phyloP scores from a whole-genome alignment of 1,284 basidiomycete genomes.

The Malassezia caprae region DNA sequence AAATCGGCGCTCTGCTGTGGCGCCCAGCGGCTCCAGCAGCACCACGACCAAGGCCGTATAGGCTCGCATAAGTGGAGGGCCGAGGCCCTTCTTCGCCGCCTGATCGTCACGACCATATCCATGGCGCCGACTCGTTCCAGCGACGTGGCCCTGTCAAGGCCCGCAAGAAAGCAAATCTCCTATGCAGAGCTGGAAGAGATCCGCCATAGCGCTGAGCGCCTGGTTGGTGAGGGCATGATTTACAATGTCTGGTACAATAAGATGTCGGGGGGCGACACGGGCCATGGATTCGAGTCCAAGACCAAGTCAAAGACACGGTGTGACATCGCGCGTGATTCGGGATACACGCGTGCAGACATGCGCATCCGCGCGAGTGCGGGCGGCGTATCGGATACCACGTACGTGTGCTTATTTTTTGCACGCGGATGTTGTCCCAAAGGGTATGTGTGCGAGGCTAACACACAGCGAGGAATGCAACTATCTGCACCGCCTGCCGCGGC shows the following conservation, averaged over 20 bases:
- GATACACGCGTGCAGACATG: conserved; percentile 59
- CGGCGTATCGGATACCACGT: conserved; percentile 60
- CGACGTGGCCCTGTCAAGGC: conserved; percentile 17
- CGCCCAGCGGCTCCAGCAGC: conserved; percentile 6
- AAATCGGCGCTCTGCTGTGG: conserved; percentile 2
- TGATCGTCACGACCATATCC: background rate
- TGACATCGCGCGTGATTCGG: conserved; percentile 74
- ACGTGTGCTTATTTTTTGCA: conserved; percentile 88
- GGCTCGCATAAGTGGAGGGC: background rate
- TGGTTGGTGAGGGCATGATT: conserved; percentile 29
- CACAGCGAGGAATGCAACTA: conserved; percentile 80
- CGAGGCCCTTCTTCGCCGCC: background rate
- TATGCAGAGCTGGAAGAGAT: conserved; percentile 34
- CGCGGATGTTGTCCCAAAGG: conserved; percentile 95
- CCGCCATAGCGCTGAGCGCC: conserved; percentile 29
- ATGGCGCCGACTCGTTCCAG: background rate
- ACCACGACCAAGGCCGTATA: conserved; percentile 14
- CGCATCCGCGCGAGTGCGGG: conserved; percentile 7
- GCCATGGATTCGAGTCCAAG: conserved; percentile 59
- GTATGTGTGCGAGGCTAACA: conserved; percentile 25
- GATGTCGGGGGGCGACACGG: conserved; percentile 59
- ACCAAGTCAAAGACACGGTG: conserved; percentile 82
- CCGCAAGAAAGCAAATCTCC: conserved; percentile 42
- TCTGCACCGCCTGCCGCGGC: conserved; percentile 64
- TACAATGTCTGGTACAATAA: conserved; percentile 96